These are phyloP conservation scores for Neltuma alba DNA, from an alignment of 306 rosid species.

Conservation along the genomic window DNA sequence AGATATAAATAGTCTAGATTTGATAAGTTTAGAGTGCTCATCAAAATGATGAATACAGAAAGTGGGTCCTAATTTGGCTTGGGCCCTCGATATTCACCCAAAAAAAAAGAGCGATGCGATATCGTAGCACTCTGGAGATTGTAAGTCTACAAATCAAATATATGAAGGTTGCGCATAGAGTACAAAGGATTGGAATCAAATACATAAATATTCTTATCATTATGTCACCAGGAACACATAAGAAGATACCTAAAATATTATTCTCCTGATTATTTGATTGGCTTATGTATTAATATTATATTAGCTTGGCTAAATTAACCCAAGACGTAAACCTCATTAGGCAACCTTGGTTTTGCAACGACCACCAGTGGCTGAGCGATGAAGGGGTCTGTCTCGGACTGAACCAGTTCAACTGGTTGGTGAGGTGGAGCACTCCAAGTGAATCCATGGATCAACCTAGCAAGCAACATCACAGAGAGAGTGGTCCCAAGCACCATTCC, in stretches of 20 bases:
- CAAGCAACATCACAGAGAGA: constrained; percentile 46
- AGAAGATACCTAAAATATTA: not conserved
- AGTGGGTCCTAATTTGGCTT: no score
- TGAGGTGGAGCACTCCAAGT: constrained; percentile 43
- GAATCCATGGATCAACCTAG: constrained; percentile 44
- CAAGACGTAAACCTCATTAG: not conserved
- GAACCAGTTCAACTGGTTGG: constrained; percentile 10
- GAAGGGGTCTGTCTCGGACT: not conserved
- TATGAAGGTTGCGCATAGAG: no score
- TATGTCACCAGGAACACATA: not conserved
- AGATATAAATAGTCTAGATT: no score
- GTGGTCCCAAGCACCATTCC: constrained; percentile 43
- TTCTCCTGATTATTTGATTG: not conserved
- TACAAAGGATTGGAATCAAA: not conserved
- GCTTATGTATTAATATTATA: not conserved
- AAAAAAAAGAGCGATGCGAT: no score
- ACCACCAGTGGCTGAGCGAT: constrained; percentile 30
- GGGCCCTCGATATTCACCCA: no score
- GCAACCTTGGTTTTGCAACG: constrained; percentile 28
- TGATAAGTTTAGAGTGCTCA: no score
- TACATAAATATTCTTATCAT: not conserved
- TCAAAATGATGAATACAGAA: no score
- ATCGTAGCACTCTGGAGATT: no score
- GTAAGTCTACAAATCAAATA: no score
- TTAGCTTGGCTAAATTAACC: not conserved